Evolutionary conservation across 2,329 filamentous ascomycete genomes (phyloP).

Genomic region (Neopestalotiopsis clavispora): DNA sequence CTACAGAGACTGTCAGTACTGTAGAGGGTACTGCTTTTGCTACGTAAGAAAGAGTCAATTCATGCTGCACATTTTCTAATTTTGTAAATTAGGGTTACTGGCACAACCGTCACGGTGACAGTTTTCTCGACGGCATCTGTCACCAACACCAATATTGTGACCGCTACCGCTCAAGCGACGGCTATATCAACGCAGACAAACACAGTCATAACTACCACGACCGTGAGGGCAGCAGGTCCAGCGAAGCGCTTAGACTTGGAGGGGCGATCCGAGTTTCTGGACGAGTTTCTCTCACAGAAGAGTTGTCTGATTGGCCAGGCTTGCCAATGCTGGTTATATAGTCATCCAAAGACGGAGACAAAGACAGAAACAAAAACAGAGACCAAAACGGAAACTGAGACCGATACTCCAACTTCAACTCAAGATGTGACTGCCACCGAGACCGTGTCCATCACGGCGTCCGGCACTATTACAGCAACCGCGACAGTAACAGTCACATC

Average conservation of each 20-base stretch:
- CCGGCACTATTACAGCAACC: background rate
- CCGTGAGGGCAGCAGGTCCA: background rate
- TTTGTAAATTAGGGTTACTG: background rate
- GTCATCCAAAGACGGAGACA: background rate
- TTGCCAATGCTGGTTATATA: background rate
- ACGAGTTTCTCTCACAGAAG: background rate
- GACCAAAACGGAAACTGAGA: background rate
- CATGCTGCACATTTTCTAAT: background rate
- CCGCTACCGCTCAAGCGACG: background rate
- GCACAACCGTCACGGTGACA: background rate
- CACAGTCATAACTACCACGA: background rate
- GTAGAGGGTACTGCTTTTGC: background rate
- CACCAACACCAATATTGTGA: background rate
- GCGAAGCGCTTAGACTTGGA: background rate
- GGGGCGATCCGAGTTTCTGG: background rate
- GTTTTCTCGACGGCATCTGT: background rate
- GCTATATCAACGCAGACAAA: background rate
- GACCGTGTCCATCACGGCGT: background rate
- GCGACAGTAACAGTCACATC: background rate
- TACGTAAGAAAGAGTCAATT: background rate
- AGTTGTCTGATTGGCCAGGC: background rate
- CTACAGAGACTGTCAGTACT: background rate
- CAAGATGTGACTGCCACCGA: background rate
- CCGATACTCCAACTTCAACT: background rate
- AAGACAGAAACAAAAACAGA: background rate